Evolutionary conservation across 768 basidiomycete genomes (phyloP).

Genomic region (Cubamyces sp.): DNA sequence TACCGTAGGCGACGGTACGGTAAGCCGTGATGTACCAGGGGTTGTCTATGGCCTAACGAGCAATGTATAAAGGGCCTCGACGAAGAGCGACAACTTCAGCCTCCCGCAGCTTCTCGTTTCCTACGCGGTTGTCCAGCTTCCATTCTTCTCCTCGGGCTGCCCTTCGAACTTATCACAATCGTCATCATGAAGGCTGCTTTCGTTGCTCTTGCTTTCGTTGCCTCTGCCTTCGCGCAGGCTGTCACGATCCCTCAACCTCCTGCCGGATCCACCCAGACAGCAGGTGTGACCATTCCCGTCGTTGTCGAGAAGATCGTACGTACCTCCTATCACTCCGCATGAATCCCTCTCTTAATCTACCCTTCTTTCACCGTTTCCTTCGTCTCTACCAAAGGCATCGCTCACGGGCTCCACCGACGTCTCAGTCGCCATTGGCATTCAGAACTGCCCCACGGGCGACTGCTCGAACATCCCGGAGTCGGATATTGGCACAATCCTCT

Average conservation of each 20-base stretch:
- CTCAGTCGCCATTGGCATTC: slow-evolving; percentile 3
- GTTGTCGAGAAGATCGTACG: not conserved
- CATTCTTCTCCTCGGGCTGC: not conserved
- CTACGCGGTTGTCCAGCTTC: not conserved
- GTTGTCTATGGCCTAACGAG: too few species aligned
- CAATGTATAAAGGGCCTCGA: too few species aligned
- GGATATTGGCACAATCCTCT: not conserved
- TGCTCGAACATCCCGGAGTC: not conserved
- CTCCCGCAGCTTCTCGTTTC: not conserved
- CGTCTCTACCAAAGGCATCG: not conserved
- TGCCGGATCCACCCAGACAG: not conserved
- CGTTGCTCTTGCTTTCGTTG: not conserved
- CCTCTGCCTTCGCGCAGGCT: not conserved
- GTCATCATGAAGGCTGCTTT: not conserved
- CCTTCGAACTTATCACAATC: not conserved
- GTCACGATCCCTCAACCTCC: not conserved
- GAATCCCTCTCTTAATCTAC: not conserved
- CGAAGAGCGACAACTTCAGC: not conserved
- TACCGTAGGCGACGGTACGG: too few species aligned
- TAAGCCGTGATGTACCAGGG: too few species aligned
- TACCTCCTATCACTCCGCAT: not conserved
- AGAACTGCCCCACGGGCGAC: not conserved
- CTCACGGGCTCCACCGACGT: slow-evolving; percentile 2
- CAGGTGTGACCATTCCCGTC: not conserved
- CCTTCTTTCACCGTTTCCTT: not conserved